Conservation (phyloP, 495 filamentous ascomycete genomes). For the Penicillium parvum region DNA sequence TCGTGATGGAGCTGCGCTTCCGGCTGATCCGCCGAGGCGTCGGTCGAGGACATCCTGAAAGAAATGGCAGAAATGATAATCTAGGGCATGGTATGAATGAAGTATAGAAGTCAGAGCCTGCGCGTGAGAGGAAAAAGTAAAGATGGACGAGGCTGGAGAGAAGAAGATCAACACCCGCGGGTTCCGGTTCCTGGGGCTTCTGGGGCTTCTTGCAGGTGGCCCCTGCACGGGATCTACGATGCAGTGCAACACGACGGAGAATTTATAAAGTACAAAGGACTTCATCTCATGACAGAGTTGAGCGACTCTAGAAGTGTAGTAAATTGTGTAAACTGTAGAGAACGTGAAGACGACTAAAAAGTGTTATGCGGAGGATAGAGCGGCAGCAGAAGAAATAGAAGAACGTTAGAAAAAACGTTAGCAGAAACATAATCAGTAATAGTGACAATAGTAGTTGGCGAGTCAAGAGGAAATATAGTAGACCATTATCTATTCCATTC, state of each 20-base stretch:
- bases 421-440: too few species aligned
- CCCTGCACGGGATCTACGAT: constrained; percentile 7
- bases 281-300: too few species aligned
- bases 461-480: too few species aligned
- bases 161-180: constrained; percentile 10
- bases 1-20: constrained; percentile 30
- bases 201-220: too few species aligned
- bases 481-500: constrained; percentile 29
- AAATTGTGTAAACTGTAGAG: neutral
- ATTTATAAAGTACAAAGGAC: too few species aligned
- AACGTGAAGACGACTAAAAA: too few species aligned
- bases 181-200: constrained; percentile 17
- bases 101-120: neutral
- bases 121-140: constrained; percentile 11
- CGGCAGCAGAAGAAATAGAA: too few species aligned
- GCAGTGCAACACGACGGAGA: neutral
- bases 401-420: too few species aligned
- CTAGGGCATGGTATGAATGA: constrained; percentile 7
- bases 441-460: too few species aligned
- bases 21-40: constrained; percentile 18
- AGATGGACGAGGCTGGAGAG: constrained; percentile 21
- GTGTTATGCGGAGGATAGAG: too few species aligned
- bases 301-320: too few species aligned
- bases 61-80: constrained; percentile 1
- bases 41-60: constrained; percentile 26